Evolutionary conservation across 2,329 filamentous ascomycete genomes (phyloP).

Genomic region (Cladophialophora chaetospira): DNA sequence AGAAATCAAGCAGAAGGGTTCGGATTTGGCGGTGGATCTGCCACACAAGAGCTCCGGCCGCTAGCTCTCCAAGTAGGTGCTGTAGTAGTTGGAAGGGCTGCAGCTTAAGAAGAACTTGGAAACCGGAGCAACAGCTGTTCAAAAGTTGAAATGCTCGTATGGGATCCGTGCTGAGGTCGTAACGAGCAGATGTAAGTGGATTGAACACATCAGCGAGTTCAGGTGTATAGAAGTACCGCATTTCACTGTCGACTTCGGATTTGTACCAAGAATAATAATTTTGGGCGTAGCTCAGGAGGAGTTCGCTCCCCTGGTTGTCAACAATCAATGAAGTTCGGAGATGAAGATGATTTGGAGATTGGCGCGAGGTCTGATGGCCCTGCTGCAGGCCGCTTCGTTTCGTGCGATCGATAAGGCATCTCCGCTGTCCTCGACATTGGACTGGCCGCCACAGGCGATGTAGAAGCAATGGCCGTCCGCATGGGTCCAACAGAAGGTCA

Average conservation of each 20-base stretch:
- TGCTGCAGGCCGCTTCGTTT: background rate
- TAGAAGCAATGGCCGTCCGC: background rate
- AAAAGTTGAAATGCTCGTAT: background rate
- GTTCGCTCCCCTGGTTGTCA: background rate
- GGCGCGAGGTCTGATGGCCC: no score
- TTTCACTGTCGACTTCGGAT: background rate
- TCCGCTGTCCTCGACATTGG: background rate
- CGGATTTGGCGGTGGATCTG: background rate
- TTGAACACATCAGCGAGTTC: background rate
- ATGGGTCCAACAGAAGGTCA: background rate
- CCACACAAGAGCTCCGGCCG: rapidly evolving
- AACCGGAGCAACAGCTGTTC: background rate
- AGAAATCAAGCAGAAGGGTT: background rate
- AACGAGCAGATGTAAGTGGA: rapidly evolving
- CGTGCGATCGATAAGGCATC: background rate
- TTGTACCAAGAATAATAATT: slow-evolving; percentile 2
- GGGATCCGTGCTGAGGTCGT: background rate
- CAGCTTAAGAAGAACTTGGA: background rate
- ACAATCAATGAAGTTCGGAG: background rate
- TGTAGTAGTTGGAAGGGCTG: slow-evolving; percentile 2
- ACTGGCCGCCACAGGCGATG: slow-evolving; percentile 2
- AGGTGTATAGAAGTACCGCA: background rate
- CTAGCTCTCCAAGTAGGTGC: background rate
- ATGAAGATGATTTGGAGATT: background rate
- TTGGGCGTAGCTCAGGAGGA: background rate